phyloP scores from a whole-genome alignment of 1,284 basidiomycete species.

The Golubevia sp. region DNA sequence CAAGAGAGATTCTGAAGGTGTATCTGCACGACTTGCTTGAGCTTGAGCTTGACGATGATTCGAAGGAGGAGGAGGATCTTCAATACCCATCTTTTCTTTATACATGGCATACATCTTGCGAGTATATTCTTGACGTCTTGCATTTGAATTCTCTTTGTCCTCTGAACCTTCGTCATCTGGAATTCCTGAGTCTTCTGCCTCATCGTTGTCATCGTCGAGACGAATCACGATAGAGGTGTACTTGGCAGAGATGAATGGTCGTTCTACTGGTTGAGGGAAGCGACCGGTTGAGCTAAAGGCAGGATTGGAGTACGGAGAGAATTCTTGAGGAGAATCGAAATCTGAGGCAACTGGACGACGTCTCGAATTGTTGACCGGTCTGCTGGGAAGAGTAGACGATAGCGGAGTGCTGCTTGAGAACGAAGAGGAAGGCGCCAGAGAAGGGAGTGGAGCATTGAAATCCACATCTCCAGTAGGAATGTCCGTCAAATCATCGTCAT shows the following conservation, averaged over 20 bases:
- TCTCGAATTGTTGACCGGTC: not conserved
- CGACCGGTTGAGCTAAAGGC: not conserved
- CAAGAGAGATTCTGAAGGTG: not conserved
- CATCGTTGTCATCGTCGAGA: not conserved
- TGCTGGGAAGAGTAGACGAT: not conserved
- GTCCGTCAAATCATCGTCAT: not conserved
- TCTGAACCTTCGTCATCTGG: slow-evolving; percentile 29
- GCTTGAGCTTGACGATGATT: slow-evolving; percentile 66
- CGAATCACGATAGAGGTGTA: not conserved
- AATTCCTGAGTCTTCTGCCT: not conserved
- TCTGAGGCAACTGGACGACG: not conserved
- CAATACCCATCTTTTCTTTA: not conserved
- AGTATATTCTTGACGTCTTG: slow-evolving; percentile 3
- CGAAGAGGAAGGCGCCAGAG: not conserved
- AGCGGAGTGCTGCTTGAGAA: not conserved
- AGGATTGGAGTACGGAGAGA: not conserved
- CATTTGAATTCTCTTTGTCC: slow-evolving; percentile 38
- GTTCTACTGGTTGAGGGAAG: not conserved
- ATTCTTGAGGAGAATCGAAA: not conserved
- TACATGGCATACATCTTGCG: not conserved
- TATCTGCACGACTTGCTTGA: slow-evolving; percentile 63
- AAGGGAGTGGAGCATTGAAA: not conserved
- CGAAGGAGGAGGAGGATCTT: slow-evolving; percentile 62
- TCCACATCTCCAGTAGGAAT: not conserved
- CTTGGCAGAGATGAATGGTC: not conserved